Conservation (phyloP, 768 basidiomycete genomes). For the Mrakia blollopis region DNA sequence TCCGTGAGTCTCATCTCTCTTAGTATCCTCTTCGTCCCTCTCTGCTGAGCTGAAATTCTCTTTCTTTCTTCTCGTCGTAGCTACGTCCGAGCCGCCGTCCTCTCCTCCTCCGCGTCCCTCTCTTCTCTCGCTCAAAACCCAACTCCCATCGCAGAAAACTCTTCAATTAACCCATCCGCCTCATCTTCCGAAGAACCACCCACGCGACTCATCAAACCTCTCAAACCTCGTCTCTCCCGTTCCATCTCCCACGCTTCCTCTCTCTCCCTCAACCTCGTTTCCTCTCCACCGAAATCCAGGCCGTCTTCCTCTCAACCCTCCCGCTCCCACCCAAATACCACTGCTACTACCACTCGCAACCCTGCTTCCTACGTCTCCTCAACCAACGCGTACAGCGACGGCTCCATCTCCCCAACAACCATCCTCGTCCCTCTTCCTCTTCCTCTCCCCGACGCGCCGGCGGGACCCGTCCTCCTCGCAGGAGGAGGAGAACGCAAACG, state of each 20-base stretch:
- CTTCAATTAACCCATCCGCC: neutral
- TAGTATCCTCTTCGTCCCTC: too few relatives aligned
- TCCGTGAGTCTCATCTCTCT: neutral
- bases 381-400: neutral
- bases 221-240: conserved; percentile 9
- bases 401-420: neutral
- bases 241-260: conserved; percentile 14
- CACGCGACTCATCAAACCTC: conserved; percentile 3
- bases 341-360: neutral
- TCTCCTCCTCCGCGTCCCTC: neutral
- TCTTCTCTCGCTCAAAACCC: neutral
- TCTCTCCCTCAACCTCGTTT: neutral
- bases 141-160: neutral
- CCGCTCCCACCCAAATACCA: too few relatives aligned
- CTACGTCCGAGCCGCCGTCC: conserved; percentile 3
- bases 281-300: neutral
- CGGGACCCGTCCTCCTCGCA: neutral
- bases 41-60: neutral
- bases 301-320: neutral
- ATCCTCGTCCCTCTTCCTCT: neutral
- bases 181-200: neutral
- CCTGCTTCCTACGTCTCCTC: neutral
- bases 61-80: neutral
- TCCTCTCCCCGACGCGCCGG: neutral
- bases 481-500: conserved; percentile 8